phyloP scores from a whole-genome alignment of 2,329 filamentous ascomycete genomes.

The Acrocalymma vagum region DNA sequence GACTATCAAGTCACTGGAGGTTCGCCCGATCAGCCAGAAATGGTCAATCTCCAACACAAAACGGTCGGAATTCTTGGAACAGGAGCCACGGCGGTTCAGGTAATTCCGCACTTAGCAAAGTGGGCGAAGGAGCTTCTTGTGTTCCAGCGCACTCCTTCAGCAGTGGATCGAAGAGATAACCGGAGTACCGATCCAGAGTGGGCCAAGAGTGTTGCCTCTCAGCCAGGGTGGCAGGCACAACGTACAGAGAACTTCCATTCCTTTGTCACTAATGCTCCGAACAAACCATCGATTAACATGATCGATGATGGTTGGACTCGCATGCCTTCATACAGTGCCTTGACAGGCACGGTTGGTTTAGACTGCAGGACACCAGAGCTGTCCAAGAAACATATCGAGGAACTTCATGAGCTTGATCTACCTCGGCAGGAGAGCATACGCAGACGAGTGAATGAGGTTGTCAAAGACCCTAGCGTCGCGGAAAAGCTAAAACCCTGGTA shows the following conservation, averaged over 20 bases:
- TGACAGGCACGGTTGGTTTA: constrained; percentile 1
- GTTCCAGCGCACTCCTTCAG: constrained; percentile 54
- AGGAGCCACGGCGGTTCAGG: constrained; percentile 53
- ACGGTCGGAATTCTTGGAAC: constrained; percentile 55
- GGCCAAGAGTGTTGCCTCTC: constrained; percentile 37
- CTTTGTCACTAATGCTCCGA: constrained; percentile 38
- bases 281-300: constrained; percentile 49
- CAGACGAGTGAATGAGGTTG: constrained; percentile 54
- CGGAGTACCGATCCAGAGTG: constrained; percentile 54
- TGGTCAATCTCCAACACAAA: constrained; percentile 37
- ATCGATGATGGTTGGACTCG: constrained; percentile 59
- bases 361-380: constrained; percentile 2
- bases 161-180: constrained; percentile 46
- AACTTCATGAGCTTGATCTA: constrained; percentile 53
- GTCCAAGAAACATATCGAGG: constrained; percentile 3
- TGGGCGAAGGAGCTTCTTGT: constrained; percentile 48
- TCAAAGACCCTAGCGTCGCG: constrained; percentile 60
- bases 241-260: constrained; percentile 55
- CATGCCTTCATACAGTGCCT: constrained; percentile 2
- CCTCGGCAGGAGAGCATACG: constrained; percentile 53
- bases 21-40: constrained; percentile 25
- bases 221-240: constrained; percentile 58
- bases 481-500: constrained; percentile 66
- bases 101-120: constrained; percentile 49
- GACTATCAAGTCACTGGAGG: constrained; percentile 54